Base-by-base conservation (phyloP, 2,329 filamentous ascomycete genomes). In the Sporothrix luriei region DNA sequence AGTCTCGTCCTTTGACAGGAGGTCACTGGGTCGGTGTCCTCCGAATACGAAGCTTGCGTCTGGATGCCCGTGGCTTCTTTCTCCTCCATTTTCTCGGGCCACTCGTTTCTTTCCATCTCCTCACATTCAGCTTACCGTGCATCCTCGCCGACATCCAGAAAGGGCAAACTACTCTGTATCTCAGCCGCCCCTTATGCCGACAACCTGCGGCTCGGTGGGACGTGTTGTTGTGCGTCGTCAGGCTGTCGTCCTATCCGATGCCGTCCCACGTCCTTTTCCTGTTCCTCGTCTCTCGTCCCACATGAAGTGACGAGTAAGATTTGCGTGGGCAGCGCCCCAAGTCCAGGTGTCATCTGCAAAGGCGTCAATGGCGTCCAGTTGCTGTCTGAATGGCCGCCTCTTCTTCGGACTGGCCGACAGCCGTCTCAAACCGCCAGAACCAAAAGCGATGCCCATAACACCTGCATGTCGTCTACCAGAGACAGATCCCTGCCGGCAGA, bases 171-270 rank as follows among this genome's bases (percentile, higher is more conserved):
- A 13, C 10, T 16, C n/a, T 2, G 21, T 14, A 19, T 9, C 21
- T 11, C n/a, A 46, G 13, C 21, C 26, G 38, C 38, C 33, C 49
- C 52, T 14, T n/a, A 38, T 24, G n/a, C 57, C 38, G 57, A 62
- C 57, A 62, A 38, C 57, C 38, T 26, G n/a, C 57, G n/a, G 57
- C 38, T 46, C 38, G 38, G 57, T 62, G 57, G 57, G 33, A 61
- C 3, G 2, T 21, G 48, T 10, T 46, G n/a, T 26, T 26, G 51
- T 54, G 51, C 21, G 24, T 19, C 48, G 48, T 10, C 16, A 49
- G 48, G 11, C 40, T 43, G 40, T 43, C 40, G 19, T 19, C 19
- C 40, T 13, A 13, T 13, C 14, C 11, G 14, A 33, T 5, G 33
- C 33, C 33, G 33, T 33, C 29, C 29, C 29, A 46, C 11, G 43